Evolutionary conservation across 2,329 filamentous ascomycete genomes (phyloP), one percentile per base, ranked within the genome.

Genomic region (Elsinoe ampelina): DNA sequence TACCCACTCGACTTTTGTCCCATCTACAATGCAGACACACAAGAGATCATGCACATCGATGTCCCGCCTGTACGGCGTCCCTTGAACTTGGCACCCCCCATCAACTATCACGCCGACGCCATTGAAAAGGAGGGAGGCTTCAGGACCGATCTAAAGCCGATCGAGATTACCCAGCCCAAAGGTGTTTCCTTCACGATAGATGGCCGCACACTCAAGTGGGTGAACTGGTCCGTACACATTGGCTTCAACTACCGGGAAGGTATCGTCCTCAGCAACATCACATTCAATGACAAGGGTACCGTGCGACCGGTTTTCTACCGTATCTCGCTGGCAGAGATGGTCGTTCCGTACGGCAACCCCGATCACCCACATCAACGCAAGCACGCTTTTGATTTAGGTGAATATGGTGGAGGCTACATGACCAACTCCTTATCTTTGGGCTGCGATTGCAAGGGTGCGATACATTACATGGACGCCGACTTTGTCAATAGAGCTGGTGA

Each of bases 221-320:
- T 95, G 71, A 95, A 95, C 68, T 96, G 89, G 87, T 92, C 82
- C 65, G 82, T 95, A 62, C 91, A 95, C 69, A 82, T 96, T 58
- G 91, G 91, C 20, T 96, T 95, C 80, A 95, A 95, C 77, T 93
- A 95, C 74, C 82, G 88, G 22, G 91, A 96, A 72, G 91, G 91
- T 19, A 86, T 95, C 63, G 87, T 95, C 1, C 77, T 96, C 5
- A 93, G 87, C 71, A 89, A 95, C 73, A 90, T 95, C 67, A 87
- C 84, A 2, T 95, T 86, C 73, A 91, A 89, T 64, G 91, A 96
- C 72, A 87, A 89, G 70, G 76, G 88, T 45, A 85, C 75, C 42
- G 77, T 85, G 34, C 80, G 91, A 32, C 86, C 88, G 0, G 78
- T 95, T 58, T 95, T 96, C 73, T 95, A 93, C 79, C 82, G 91